Evolutionary conservation across 2,329 filamentous ascomycete genomes (phyloP).

Genomic region (Microdochium trichocladiopsis): DNA sequence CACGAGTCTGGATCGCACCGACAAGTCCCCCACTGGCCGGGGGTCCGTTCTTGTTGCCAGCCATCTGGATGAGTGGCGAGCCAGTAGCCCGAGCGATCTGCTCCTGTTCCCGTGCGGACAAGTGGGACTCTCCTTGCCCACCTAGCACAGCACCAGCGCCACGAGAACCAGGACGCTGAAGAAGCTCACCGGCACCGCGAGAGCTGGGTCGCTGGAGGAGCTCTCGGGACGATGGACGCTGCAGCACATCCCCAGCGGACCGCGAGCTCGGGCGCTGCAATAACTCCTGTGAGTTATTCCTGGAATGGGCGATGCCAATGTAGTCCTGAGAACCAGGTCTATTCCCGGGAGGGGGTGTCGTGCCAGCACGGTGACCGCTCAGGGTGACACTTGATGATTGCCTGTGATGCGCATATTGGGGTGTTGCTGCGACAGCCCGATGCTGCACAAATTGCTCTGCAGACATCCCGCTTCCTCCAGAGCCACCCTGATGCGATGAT

Average conservation of each 20-base stretch:
- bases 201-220: slow-evolving; percentile 22
- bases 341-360: slow-evolving; percentile 34
- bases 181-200: slow-evolving; percentile 31
- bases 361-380: slow-evolving; percentile 26
- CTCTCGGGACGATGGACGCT: slow-evolving; percentile 45
- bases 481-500: not conserved
- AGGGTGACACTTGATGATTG: slow-evolving; percentile 46
- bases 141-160: slow-evolving; percentile 43
- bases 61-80: slow-evolving; percentile 65
- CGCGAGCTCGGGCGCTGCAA: slow-evolving; percentile 22
- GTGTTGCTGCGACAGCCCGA: slow-evolving; percentile 52
- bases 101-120: slow-evolving; percentile 86
- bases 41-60: slow-evolving; percentile 42
- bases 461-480: slow-evolving; percentile 39
- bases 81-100: slow-evolving; percentile 79
- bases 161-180: slow-evolving; percentile 43
- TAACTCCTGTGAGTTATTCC: slow-evolving; percentile 35
- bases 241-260: slow-evolving; percentile 32
- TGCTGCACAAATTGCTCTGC: slow-evolving; percentile 82
- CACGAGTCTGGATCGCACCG: slow-evolving; percentile 71
- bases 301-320: slow-evolving; percentile 31
- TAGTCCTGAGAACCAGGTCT: slow-evolving; percentile 33
- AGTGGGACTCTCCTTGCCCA: slow-evolving; percentile 43
- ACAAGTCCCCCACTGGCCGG: slow-evolving; percentile 58
- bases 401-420: slow-evolving; percentile 54